Evolutionary conservation across 75 land plant species (phyloP).

Genomic region (Pinus tabuliformis): DNA sequence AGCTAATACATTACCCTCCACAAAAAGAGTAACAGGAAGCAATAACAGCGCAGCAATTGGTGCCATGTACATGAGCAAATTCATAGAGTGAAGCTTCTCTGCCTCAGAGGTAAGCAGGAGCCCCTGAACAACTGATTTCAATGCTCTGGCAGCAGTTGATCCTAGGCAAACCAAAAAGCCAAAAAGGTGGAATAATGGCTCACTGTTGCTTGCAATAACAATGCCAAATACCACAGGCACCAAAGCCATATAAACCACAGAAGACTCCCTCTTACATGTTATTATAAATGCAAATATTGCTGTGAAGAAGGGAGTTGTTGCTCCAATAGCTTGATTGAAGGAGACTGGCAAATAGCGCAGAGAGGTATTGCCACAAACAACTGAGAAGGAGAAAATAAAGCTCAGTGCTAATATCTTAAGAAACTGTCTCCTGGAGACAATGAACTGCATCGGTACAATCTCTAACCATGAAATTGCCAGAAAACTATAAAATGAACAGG

Average conservation of each 20-base stretch:
- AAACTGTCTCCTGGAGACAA: conserved; percentile 60
- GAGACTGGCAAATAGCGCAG: conserved; percentile 79
- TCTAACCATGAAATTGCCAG: conserved; percentile 55
- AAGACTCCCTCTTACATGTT: conserved; percentile 65
- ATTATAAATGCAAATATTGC: conserved; percentile 78
- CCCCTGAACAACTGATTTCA: conserved; percentile 90
- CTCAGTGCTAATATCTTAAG: conserved; percentile 71
- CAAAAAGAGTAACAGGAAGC: conserved; percentile 55
- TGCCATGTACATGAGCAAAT: conserved; percentile 85
- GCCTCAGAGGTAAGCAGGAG: conserved; percentile 67
- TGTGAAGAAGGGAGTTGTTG: conserved; percentile 90
- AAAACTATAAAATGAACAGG: conserved; percentile 59
- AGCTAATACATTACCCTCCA: conserved; percentile 61
- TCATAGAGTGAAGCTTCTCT: conserved; percentile 87
- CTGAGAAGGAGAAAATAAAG: conserved; percentile 75
- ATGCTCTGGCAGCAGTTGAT: conserved; percentile 79
- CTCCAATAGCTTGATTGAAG: conserved; percentile 90
- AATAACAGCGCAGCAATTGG: conserved; percentile 70
- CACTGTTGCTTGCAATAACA: conserved; percentile 78
- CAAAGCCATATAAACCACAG: conserved; percentile 62
- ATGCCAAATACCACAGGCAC: conserved; percentile 84
- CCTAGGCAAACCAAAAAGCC: conserved; percentile 79
- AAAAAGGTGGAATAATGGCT: conserved; percentile 75
- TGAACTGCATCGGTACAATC: conserved; percentile 62
- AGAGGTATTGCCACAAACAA: conserved; percentile 84